Evolutionary conservation across 352 stramenopile species (phyloP), one percentile per base, ranked within the genome.

Genomic region (Thraustochytrium striatum): DNA sequence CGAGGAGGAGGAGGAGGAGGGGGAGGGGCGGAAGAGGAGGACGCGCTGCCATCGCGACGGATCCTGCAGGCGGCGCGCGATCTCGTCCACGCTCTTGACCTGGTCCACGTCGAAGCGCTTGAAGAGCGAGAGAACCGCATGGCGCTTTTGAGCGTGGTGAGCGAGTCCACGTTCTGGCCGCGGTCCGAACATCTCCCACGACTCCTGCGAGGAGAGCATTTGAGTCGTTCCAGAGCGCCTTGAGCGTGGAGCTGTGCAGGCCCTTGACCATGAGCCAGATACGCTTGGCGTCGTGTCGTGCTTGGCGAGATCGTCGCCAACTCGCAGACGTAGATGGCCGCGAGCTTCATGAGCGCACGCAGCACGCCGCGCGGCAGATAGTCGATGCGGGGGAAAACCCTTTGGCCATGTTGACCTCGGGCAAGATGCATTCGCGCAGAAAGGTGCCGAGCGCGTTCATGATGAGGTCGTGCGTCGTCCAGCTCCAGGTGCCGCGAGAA

Each of bases 151-250:
- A n/a, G n/a, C n/a, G 35, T 52, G 16, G 59, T 75, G 13, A 75
- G 65, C 32, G 65, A 7, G 39, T 75, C 65, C 11, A 75, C 21
- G 36, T 75, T 75, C 0, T 61, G 41, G 0, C 30, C 65, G n/a
- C 65, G 65, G 32, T 75, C 65, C 8, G 65, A n/a, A 75, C 9
- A 75, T 25, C 50, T 70, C 9, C 11, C 43, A 55, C 41, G 58
- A 30, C 3, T 75, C 65, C 25, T 75, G 41, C 30, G 32, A 58
- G 39, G 33, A 61, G 0, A 75, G 39, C 39, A 32, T 50, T 9
- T 50, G 39, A 75, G 50, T 75, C 65, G 16, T 61, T 61, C 65
- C 65, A 75, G 36, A 75, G 38, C 25, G 43, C 44, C 50, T 75
- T 38, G 25, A 75, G 65, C 5, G 35, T 75, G 3, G 16, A 16